Evolutionary conservation across 2,329 filamentous ascomycete species (phyloP), one percentile per base, ranked within the genome.

Genomic region (Microcyclospora pomicola): DNA sequence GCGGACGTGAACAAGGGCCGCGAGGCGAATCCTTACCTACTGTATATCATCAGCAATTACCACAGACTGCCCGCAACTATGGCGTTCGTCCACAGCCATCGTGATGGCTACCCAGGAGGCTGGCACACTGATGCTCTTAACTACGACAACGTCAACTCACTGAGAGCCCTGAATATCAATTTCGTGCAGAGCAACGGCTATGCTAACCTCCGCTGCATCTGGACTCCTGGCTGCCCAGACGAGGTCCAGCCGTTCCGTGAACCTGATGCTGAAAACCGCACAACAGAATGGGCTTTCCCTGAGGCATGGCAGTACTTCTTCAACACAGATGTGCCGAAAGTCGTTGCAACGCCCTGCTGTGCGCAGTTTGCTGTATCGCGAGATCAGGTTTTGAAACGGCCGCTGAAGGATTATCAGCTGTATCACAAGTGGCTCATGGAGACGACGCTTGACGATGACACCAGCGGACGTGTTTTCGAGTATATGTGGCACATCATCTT

Each of bases 401-500:
- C 49, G 15, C 45, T 54, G 34, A 40, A 44, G 6, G 55, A 59
- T 24, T 61, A 60, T 35, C 41, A 49, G 40, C 39, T 46, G 31
- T 71, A 63, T 41, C 57, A 65, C 15, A 51, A 61, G 3, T 72
- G 69, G 67, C 49, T 74, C 13, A 37, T 63, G 30, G 51, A 64
- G 6, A 71, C 69, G 2, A 47, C 59, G 0, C 46, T 71, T 38
- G 53, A 54, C 2, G 70, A 73, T 55, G 64, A 60, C 16, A 57
- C 69, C 32, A 67, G 65, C 39, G 71, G 71, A 3, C 54, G 70
- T 13, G 63, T 74, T 7, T 61, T 73, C 57, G 71, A 75, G 47
- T 74, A 73, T 52, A 67, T 66, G n/a, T 75, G 71, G 71, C 71
- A 74, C 44, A 72, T 68, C 66, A 63, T 53, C 59, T 64, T 50